phyloP scores from a whole-genome alignment of 352 stramenopile genomes.

The Phytophthora crassamura region DNA sequence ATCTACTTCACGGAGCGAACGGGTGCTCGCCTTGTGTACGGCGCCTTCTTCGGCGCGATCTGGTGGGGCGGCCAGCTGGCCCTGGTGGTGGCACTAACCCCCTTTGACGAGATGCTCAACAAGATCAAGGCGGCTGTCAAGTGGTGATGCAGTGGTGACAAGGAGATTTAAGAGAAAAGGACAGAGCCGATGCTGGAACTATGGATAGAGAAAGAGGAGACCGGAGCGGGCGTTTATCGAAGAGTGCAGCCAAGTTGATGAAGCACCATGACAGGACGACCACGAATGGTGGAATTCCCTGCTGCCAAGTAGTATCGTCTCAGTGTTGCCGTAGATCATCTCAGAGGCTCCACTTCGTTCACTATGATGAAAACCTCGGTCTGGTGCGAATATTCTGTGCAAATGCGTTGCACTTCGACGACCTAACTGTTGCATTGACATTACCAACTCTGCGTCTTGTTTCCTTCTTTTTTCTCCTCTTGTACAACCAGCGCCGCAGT shows the following conservation, averaged over 20 bases:
- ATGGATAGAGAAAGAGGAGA: neutral
- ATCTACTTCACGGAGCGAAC: slow-evolving; percentile 69
- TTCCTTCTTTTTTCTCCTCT: slow-evolving; percentile 16
- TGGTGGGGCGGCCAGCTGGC: slow-evolving; percentile 66
- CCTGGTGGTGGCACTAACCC: slow-evolving; percentile 63
- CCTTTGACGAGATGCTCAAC: slow-evolving; percentile 56
- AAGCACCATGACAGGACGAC: no score
- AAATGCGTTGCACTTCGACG: no score
- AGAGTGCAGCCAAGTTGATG: no score
- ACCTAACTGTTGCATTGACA: slow-evolving; percentile 2
- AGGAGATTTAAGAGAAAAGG: neutral
- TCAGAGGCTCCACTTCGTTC: no score
- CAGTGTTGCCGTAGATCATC: no score
- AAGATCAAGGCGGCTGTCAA: slow-evolving; percentile 37
- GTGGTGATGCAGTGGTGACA: slow-evolving; percentile 11
- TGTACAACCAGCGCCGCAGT: slow-evolving; percentile 30
- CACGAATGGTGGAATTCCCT: neutral
- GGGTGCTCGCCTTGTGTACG: slow-evolving; percentile 54
- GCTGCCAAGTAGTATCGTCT: no score
- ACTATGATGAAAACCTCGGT: no score
- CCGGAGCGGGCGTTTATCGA: neutral
- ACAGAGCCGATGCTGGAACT: no score
- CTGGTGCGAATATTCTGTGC: no score
- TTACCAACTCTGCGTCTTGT: slow-evolving; percentile 22
- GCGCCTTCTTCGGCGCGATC: slow-evolving; percentile 54